Evolutionary conservation across 2,329 filamentous ascomycete species (phyloP).

Genomic region (Neurospora sp.): DNA sequence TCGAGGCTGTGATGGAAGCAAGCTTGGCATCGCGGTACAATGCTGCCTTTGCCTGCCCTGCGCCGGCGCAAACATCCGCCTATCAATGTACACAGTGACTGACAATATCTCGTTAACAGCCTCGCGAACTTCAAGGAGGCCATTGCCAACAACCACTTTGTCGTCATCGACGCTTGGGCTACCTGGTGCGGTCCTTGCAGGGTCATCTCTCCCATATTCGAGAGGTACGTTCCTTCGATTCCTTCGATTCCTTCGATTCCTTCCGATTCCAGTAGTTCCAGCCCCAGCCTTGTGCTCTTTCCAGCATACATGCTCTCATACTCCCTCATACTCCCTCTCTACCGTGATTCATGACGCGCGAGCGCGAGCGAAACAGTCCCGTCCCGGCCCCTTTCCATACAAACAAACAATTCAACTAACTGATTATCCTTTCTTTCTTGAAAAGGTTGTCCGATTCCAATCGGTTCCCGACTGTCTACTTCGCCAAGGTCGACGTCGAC

Average conservation of each 20-base stretch:
- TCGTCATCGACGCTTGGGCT: constrained; percentile 81
- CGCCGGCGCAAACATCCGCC: not conserved
- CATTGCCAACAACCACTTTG: constrained; percentile 33
- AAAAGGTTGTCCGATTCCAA: constrained; percentile 43
- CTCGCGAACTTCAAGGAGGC: constrained; percentile 24
- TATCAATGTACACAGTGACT: constrained; percentile 2
- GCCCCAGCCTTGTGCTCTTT: not conserved
- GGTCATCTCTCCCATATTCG: constrained; percentile 69
- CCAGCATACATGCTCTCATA: not conserved
- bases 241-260: not conserved
- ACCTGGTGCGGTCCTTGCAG: constrained; percentile 92
- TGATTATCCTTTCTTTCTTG: not conserved
- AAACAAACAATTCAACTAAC: not conserved
- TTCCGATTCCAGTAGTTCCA: constrained; percentile 16
- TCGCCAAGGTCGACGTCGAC: constrained; percentile 90
- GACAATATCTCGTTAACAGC: constrained; percentile 8
- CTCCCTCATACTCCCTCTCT: not conserved
- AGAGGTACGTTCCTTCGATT: constrained; percentile 39
- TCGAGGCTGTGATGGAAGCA: not conserved
- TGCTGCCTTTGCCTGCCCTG: not conserved
- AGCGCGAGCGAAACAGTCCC: not conserved
- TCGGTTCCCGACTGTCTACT: constrained; percentile 49
- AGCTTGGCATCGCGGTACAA: not conserved
- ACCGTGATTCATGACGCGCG: not conserved
- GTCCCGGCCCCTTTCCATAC: not conserved